phyloP scores from a whole-genome alignment of 495 filamentous ascomycete genomes.

The Trypethelium eluteriae region DNA sequence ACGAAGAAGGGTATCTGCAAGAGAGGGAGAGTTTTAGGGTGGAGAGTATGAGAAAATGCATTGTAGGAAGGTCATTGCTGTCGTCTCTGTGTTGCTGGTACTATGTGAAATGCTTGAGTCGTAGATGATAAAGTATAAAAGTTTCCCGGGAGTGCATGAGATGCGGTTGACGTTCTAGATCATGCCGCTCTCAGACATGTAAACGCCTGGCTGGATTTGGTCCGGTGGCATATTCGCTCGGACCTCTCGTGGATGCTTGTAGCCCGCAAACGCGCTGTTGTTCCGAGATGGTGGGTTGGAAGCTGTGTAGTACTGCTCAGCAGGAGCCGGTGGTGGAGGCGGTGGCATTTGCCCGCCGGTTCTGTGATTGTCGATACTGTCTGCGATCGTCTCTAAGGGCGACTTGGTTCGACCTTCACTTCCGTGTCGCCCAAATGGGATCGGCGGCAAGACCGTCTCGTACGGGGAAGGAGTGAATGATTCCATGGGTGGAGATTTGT shows the following conservation, averaged over 20 bases:
- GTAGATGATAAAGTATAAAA: background rate
- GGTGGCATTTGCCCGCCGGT: conserved; percentile 19
- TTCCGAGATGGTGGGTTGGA: conserved; percentile 19
- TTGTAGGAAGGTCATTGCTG: background rate
- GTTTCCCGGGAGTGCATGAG: background rate
- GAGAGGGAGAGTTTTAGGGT: background rate
- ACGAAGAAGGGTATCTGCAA: background rate
- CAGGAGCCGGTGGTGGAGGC: conserved; percentile 23
- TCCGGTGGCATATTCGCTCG: conserved; percentile 39
- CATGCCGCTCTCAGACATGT: conserved; percentile 11
- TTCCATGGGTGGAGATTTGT: conserved; percentile 31
- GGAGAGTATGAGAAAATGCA: background rate
- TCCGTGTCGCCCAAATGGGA: conserved; percentile 24
- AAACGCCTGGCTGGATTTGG: conserved; percentile 30
- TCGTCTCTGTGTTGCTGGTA: conserved; percentile 1
- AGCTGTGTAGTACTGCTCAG: conserved; percentile 6
- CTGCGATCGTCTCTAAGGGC: conserved; percentile 26
- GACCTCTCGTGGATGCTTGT: conserved; percentile 38
- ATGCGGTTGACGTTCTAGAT: background rate
- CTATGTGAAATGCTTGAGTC: background rate
- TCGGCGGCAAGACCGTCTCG: conserved; percentile 33
- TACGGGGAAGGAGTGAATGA: conserved; percentile 26
- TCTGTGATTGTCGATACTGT: conserved; percentile 9
- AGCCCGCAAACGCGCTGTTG: conserved; percentile 26
- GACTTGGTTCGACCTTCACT: conserved; percentile 25